Conservation (phyloP, 2,329 filamentous ascomycete genomes). For the Tolypocladium capitatum region DNA sequence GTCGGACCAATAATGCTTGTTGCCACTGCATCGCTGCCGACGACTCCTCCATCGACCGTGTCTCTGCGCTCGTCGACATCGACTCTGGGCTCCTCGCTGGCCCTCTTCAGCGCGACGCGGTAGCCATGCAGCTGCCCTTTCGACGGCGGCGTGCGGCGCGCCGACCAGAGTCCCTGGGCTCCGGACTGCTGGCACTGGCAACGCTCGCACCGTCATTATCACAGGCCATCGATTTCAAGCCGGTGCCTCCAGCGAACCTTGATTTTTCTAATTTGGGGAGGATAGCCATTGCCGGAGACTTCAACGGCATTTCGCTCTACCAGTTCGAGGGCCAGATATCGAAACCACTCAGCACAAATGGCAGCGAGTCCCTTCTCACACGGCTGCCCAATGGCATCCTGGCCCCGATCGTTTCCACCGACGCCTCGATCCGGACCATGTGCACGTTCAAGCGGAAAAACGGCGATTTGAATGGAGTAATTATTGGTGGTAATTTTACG, state of each 20-base stretch:
- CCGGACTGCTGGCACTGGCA: constrained; percentile 25
- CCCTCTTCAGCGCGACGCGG: constrained; percentile 7
- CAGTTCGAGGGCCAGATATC: constrained; percentile 71
- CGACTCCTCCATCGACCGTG: neutral
- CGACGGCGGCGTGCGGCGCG: constrained; percentile 28
- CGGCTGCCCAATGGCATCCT: constrained; percentile 79
- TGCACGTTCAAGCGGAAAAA: constrained; percentile 60
- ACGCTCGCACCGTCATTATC: constrained; percentile 28
- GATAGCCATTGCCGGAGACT: constrained; percentile 78
- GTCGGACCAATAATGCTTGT: constrained; percentile 1
- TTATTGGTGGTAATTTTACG: constrained; percentile 92
- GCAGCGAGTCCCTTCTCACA: constrained; percentile 67
- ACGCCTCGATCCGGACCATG: constrained; percentile 80
- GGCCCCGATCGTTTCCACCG: constrained; percentile 57
- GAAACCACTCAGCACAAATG: constrained; percentile 53
- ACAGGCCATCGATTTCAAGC: constrained; percentile 43
- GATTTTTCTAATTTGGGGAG: constrained; percentile 68
- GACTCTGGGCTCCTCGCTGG: neutral
- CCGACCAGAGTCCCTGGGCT: constrained; percentile 15
- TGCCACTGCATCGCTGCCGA: neutral
- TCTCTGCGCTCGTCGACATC: neutral
- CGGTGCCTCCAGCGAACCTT: constrained; percentile 57
- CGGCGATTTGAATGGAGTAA: constrained; percentile 56
- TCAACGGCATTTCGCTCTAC: constrained; percentile 82
- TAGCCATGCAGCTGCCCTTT: constrained; percentile 35